Conservation (phyloP, 2,329 filamentous ascomycete species). For the Cladosporium sp. region DNA sequence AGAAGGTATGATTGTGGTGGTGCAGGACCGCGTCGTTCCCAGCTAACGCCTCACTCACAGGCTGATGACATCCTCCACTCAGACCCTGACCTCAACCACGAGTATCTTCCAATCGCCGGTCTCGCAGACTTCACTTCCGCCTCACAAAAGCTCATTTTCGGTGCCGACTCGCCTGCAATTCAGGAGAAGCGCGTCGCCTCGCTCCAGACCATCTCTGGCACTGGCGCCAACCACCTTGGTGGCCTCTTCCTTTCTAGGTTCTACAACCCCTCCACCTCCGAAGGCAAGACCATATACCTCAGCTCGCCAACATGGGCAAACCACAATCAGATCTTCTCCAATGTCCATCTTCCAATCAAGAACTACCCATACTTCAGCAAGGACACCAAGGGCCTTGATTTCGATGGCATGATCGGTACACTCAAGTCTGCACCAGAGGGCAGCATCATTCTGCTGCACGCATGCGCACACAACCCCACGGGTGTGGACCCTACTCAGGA, state of each 20-base stretch:
- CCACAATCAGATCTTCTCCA: conserved; percentile 96
- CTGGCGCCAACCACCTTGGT: conserved; percentile 88
- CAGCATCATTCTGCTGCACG: conserved; percentile 85
- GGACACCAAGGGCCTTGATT: conserved; percentile 83
- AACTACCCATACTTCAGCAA: conserved; percentile 93
- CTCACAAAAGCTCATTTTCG: conserved; percentile 84
- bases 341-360: conserved; percentile 71
- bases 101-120: conserved; percentile 95
- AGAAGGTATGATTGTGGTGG: conserved; percentile 61
- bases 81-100: conserved; percentile 89
- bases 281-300: conserved; percentile 70
- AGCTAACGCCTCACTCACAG: conserved; percentile 42
- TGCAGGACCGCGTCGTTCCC: no score
- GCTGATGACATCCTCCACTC: conserved; percentile 83
- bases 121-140: conserved; percentile 79
- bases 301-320: conserved; percentile 97
- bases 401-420: conserved; percentile 74
- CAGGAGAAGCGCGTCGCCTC: conserved; percentile 74
- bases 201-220: conserved; percentile 93
- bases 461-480: conserved; percentile 96
- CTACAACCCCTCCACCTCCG: conserved; percentile 58
- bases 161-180: conserved; percentile 71
- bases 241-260: conserved; percentile 91
- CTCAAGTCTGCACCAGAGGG: conserved; percentile 66
- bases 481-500: conserved; percentile 90